These are phyloP conservation scores for Chrysoporthe cubensis DNA, from an alignment of 2,329 filamentous ascomycete genomes.

Conservation along the genomic window DNA sequence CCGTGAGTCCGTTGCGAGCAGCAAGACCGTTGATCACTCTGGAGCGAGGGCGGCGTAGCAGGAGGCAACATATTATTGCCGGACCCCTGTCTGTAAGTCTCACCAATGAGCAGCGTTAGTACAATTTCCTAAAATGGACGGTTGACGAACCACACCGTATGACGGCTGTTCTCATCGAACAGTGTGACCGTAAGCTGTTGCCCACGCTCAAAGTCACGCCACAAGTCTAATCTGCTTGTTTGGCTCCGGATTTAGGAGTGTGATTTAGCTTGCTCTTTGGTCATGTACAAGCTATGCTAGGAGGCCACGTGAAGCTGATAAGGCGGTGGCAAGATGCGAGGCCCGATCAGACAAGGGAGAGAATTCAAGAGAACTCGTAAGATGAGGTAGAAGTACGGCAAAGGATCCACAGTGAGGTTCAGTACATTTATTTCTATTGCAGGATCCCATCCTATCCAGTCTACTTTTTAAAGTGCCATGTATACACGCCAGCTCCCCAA, in stretches of 20 bases:
- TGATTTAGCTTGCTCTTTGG: no score
- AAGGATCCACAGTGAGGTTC: neutral
- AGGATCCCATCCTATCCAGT: neutral
- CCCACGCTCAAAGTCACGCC: no score
- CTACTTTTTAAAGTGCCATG: neutral
- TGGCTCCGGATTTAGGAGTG: no score
- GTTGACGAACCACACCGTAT: neutral
- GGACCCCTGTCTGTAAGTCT: neutral
- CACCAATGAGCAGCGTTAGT: neutral
- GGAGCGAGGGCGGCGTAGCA: neutral
- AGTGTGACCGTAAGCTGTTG: no score
- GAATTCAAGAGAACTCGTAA: neutral
- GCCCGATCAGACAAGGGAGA: no score
- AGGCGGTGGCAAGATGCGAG: no score
- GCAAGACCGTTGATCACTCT: neutral
- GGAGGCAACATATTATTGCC: neutral
- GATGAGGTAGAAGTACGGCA: neutral
- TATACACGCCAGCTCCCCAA: neutral
- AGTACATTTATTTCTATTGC: neutral
- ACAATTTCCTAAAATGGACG: slow-evolving; percentile 1
- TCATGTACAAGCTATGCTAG: no score
- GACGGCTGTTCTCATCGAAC: neutral
- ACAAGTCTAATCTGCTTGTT: no score
- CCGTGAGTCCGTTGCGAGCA: neutral
- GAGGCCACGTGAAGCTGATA: no score